Evolutionary conservation across 225 moss, liverwort and hornwort genomes (phyloP), one percentile per base, ranked within the genome.

Genomic region (Straminergon stramineum): DNA sequence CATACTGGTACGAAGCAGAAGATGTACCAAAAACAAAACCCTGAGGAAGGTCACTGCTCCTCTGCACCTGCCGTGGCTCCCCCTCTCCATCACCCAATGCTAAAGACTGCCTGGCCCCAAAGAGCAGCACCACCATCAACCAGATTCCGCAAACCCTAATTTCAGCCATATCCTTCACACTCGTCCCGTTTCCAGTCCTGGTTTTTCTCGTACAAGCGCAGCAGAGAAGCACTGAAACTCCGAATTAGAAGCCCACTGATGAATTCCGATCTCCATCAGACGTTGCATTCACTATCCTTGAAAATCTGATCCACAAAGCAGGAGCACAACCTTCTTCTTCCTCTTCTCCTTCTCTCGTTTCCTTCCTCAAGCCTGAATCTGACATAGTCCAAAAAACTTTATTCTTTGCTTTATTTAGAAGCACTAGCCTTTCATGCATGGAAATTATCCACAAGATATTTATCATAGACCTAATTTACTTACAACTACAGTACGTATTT

Each of bases 1-100:
- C 28, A 21, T 84, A 84, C 92, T 90, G 88, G 75, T 88, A 90
- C 10, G 90, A 75, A 78, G 88, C 82, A 63, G 88, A 90, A 62
- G 86, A 90, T 88, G 86, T 83, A 28, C 90, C 87, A 21, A 88
- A 90, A 57, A 58, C 74, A 51, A 92, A 87, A 30, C 81, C 61
- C 69, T 43, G 32, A 27, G 90, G 92, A 69, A 92, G 88, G 1
- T 87, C 85, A 75, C 60, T 81, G 35, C 90, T 90, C 39, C 71
- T 80, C 53, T 67, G 90, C 71, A 62, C 69, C 39, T 92, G 63
- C 78, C 43, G 48, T 53, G 84, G 86, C 64, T 83, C 51, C 63
- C 27, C 66, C 83, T 76, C 56, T 51, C 63, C 62, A 86, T 53
- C 48, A 26, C 45, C 34, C 84, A 69, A 51, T 43, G 77, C 61